Evolutionary conservation across 2,329 filamentous ascomycete genomes (phyloP), one percentile per base, ranked within the genome.

Genomic region (Paecilomyces sp.): DNA sequence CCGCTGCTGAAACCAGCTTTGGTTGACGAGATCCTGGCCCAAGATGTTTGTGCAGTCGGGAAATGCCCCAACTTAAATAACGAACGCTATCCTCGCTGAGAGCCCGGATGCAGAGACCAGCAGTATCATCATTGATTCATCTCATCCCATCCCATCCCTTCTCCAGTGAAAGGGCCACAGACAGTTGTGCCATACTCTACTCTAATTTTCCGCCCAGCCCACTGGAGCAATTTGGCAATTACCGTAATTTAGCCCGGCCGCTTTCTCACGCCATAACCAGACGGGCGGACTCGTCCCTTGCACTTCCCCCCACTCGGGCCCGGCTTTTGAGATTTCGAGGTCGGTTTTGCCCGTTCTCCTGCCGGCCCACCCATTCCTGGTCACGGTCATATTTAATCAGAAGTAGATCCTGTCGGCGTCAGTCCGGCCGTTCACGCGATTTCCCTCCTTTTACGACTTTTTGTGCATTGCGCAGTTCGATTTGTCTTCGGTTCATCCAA

Each of bases 281-380:
- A 59, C 54, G 58, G 61, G 36, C 52, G 57, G 56, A 56, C 57
- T 56, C 60, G 31, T 53, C 56, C 36, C 57, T 62, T 60, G 57
- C 58, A 58, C 58, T 59, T 62, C 60, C 60, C 58, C 64, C 62
- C 63, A 61, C 64, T 58, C 60, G 53, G 57, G 56, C 63, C 63
- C 59, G 36, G 33, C 41, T 51, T 57, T 57, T 47, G 41, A 51
- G 36, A 47, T 47, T 53, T 41, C n/a, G 25, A 13, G 51, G 9
- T 30, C 18, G 22, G 7, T 30, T 53, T 22, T 25, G 24, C 28
- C 24, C 24, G 51, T 30, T 9, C 28, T 30, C 51, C 12, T 30
- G 24, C 11, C 22, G 51, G 51, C 51, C 51, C 51, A 53, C 51
- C 51, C 51, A 30, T n/a, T 53, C 25, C 25, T 4, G 25, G 11